Base-by-base conservation (phyloP, 2,329 filamentous ascomycete genomes). In the Fusarium tuaranense region DNA sequence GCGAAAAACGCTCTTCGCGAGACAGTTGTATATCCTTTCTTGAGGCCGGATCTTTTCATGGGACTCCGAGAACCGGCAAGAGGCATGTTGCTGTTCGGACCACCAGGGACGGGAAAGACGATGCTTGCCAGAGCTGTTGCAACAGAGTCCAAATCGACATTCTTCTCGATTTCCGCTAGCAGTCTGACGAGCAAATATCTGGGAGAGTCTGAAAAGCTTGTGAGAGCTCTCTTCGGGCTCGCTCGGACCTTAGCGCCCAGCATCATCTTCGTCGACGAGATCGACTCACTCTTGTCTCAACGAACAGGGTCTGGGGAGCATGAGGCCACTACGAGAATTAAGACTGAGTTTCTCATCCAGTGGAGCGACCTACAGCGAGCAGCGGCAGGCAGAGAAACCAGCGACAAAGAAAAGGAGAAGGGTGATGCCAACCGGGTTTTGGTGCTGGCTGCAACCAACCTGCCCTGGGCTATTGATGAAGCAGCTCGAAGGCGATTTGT, bases 181-280 rank as follows among this genome's bases (percentile, higher is more conserved):
- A 97, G 94, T 77, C 85, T 99, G 75, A 98, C 96, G 1, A 97
- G 94, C 80, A 99, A 99, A 83, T 99, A 96, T 82, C 89, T 98
- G 12, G 97, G 97, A 53, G 97, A 99, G 81, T 97, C 94, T 1
- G 97, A 99, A 83, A 99, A 99, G 83, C 90, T 99, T 5, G 97
- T 99, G 3, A 91, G 95, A 39, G 97, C 97, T 5, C 87, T 99
- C 0, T 99, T 99, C 81, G 90, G 91, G 0, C 86, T 98, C n/a
- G 95, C 97, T 7, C 97, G 97, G 81, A 88, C 91, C 39, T 88
- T 98, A 53, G 95, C 97, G 0, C 97, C 97, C 0, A 97, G 94
- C 71, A 98, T 99, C 81, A 98, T 99, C 68, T 99, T 99, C 77
- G 95, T 99, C 6, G 97, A 99, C 79, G 97, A 99, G 81, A 99